Evolutionary conservation across 1,139 yeast genomes (phyloP), one percentile per base, ranked within the genome.

Genomic region (Yamadazyma jaroonii): DNA sequence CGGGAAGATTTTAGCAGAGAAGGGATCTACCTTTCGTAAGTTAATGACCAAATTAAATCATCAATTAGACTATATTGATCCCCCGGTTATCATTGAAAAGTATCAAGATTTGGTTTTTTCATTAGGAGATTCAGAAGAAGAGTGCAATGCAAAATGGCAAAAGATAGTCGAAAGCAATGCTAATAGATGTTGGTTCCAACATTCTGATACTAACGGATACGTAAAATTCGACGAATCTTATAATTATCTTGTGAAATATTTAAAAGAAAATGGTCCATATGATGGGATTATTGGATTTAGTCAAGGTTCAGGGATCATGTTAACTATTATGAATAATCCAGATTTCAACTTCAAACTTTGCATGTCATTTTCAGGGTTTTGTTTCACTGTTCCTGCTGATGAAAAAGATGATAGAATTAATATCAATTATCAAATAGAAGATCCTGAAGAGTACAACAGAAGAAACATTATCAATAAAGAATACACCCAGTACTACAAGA

Each of bases 261-360:
- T 87, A 46, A 66, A 70, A 33, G 63, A 69, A 43, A 71, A 88
- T 45, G 97, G 97, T 0, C 97, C 97, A 0, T 89, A 83, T 53
- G 83, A 81, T 39, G 97, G 97, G 3, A 70, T 90, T 22, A 64
- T 92, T 39, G 97, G 97, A 3, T 92, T 90, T 56, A 83, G 94
- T 13, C 97, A 92, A 59, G 98, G 98, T 45, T 94, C 96, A 1
- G 95, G 95, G 3, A 64, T 92, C 56, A 78, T 94, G 1, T 79
- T 81, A 3, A 65, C 79, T 20, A 36, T 48, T 17, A 25, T 34
- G 4, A 76, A 75, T 46, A 59, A 61, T 17, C 46, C 47, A 9
- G 57, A 61, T 38, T 47, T 66, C 28, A 39, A 47, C 32, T 73
- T 80, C 49, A 71, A 74, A 43, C 61, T 76, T 29, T 67, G 81